Base-by-base conservation (phyloP, 2,329 filamentous ascomycete species). In the Colletotrichum aenigma region DNA sequence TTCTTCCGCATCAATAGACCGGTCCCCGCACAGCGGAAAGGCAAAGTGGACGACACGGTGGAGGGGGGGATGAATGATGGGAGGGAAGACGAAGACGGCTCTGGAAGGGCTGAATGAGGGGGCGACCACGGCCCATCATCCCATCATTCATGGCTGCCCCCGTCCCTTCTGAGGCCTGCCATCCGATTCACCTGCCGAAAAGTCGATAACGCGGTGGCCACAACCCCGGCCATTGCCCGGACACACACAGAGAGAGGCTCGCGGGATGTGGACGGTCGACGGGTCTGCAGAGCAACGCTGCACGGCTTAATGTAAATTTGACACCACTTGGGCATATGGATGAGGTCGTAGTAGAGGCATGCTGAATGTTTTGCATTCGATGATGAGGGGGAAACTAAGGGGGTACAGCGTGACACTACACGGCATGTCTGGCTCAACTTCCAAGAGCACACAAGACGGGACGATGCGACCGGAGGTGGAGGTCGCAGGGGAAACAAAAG, bases 141-240 rank as follows among this genome's bases (percentile, higher is more conserved):
- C 43, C 56, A 30, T 68, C 58, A 38, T 62, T 70, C 52, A 74
- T 43, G 38, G 62, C 30, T 38, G 43, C 43, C 32, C 38, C 58
- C 69, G 21, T 48, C 28, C 12, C 21, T 16, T 71, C 43, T 21
- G 43, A 36, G 58, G 32, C 7, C 34, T 32, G n/a, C 32, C 21
- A 24, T 68, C 58, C 60, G 60, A 70, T 38, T 70, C 30, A 75
- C 66, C 66, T 74, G 74, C 71, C 60, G 52, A 74, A 76, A 66
- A 75, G 65, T 66, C 65, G 71, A 76, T 70, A 70, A 74, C 74
- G 58, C 38, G 36, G 48, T 61, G 43, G 43, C 43, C 28, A 52
- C 55, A 3, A 12, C 26, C 60, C 62, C 26, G 64, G 69, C 34
- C 34, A 21, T 32, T 12, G 58, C 56, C 28, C 64, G 58, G 32